Conservation (phyloP, 208 protist species). For the Crithidia mellificae region DNA sequence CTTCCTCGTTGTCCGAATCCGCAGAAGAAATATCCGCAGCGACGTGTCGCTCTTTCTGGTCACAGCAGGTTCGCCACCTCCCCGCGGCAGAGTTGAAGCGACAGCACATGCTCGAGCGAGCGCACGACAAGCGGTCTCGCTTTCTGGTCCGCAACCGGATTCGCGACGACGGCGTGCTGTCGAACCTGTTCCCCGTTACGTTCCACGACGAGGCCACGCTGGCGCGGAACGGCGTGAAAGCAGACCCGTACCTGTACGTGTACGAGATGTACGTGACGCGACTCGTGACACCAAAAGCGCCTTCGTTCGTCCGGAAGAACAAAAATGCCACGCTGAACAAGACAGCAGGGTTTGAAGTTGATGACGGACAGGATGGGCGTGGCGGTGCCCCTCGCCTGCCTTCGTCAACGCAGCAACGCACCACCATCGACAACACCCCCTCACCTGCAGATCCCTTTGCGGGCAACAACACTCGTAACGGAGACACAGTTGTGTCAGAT, state of each 20-base stretch:
- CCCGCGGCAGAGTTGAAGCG: conserved; percentile 49
- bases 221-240: neutral
- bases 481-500: too few relatives aligned
- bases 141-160: conserved; percentile 61
- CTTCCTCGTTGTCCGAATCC: too few relatives aligned
- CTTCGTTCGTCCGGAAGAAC: neutral
- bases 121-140: conserved; percentile 63
- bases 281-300: neutral
- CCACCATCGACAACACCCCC: too few relatives aligned
- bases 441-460: too few relatives aligned
- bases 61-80: conserved; percentile 36
- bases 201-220: conserved; percentile 17
- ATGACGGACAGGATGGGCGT: too few relatives aligned
- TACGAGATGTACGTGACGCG: conserved; percentile 85
- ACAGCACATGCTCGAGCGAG: conserved; percentile 45
- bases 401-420: too few relatives aligned
- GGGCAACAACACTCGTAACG: too few relatives aligned
- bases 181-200: conserved; percentile 72
- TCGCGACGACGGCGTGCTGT: conserved; percentile 71
- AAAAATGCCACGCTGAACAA: too few relatives aligned
- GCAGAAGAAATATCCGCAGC: neutral
- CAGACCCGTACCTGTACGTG: conserved; percentile 41
- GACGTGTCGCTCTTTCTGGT: conserved; percentile 52
- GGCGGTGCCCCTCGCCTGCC: too few relatives aligned
- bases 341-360: too few relatives aligned